phyloP scores from a whole-genome alignment of 371 early-diverging fungal genomes.

The Apophysomyces ossiformis region DNA sequence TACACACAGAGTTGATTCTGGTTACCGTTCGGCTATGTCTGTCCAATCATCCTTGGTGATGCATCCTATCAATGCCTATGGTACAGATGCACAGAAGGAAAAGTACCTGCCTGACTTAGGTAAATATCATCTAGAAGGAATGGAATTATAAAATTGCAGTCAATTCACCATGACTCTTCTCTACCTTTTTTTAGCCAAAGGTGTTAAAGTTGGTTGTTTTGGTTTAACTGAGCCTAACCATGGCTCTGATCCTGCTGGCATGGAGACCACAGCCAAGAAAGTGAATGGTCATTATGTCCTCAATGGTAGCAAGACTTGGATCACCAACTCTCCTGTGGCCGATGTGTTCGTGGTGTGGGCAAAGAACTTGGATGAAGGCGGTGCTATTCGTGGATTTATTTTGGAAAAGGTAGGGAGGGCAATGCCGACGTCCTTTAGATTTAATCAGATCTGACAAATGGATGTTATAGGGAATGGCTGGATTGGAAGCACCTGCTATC shows the following conservation, averaged over 20 bases:
- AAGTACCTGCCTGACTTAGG: constrained; percentile 92
- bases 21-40: constrained; percentile 98
- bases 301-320: constrained; percentile 97
- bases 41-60: constrained; percentile 98
- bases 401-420: constrained; percentile 74
- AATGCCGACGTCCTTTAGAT: background rate
- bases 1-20: constrained; percentile 82
- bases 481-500: constrained; percentile 88
- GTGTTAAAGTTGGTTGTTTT: constrained; percentile 91
- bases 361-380: constrained; percentile 81
- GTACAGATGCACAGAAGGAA: constrained; percentile 88
- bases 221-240: constrained; percentile 98
- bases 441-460: background rate
- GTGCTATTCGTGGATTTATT: constrained; percentile 93
- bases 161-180: background rate
- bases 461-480: constrained; percentile 71
- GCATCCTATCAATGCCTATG: constrained; percentile 97
- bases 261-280: constrained; percentile 91
- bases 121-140: constrained; percentile 33
- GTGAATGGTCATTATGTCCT: constrained; percentile 81
- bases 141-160: background rate
- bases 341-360: constrained; percentile 99
- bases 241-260: constrained; percentile 94
- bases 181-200: constrained; percentile 66
- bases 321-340: constrained; percentile 98